Evolutionary conservation across 306 rosid species (phyloP).

Genomic region (Sicyos baderoa): DNA sequence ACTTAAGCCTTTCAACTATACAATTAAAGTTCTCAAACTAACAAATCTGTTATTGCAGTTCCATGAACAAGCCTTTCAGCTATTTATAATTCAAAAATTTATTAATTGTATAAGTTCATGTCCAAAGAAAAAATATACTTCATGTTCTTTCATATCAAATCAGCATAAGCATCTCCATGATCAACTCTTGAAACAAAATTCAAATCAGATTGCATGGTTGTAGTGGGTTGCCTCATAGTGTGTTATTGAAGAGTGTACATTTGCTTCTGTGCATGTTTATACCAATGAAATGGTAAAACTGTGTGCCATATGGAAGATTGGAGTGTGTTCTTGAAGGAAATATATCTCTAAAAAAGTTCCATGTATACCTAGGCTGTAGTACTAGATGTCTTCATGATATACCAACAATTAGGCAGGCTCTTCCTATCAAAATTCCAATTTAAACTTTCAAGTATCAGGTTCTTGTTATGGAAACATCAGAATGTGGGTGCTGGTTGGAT

Average conservation of each 20-base stretch:
- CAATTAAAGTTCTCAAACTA: too few species aligned
- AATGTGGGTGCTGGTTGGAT: too few species aligned
- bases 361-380: not conserved
- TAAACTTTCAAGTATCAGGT: conserved; percentile 12
- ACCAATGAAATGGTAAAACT: not conserved
- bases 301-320: conserved; percentile 4
- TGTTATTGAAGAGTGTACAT: not conserved
- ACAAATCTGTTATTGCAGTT: not conserved
- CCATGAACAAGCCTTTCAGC: conserved; percentile 7
- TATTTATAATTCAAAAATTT: not conserved
- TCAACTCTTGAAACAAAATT: not conserved
- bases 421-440: not conserved
- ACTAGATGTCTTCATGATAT: not conserved
- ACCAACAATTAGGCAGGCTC: conserved; percentile 12
- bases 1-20: too few species aligned
- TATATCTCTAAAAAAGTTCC: not conserved
- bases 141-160: conserved; percentile 6
- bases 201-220: not conserved
- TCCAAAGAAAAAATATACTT: not conserved
- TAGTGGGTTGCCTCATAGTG: not conserved
- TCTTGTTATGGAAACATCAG: not conserved
- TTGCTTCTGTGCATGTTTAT: not conserved
- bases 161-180: conserved; percentile 14
- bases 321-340: conserved; percentile 11
- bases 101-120: not conserved